Evolutionary conservation across 495 filamentous ascomycete genomes (phyloP).

Genomic region (Daldinia caldariorum): DNA sequence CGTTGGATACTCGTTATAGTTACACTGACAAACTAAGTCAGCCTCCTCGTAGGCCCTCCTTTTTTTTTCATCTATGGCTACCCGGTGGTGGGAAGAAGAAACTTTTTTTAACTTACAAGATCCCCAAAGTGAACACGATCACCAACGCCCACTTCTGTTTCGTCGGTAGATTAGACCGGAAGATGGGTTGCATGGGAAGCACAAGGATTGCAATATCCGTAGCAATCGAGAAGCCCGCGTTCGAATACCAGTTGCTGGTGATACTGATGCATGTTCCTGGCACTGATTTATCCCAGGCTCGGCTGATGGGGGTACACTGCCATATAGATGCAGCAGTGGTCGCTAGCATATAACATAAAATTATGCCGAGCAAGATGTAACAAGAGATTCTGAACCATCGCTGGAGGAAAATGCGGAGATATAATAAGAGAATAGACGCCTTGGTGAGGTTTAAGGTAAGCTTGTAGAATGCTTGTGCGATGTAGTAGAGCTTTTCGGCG

Average conservation of each 20-base stretch:
- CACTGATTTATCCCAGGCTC: slow-evolving; percentile 62
- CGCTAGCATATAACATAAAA: slow-evolving; percentile 44
- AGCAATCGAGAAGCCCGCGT: slow-evolving; percentile 63
- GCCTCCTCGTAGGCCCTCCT: not conserved
- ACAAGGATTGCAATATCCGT: slow-evolving; percentile 64
- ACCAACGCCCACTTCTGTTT: slow-evolving; percentile 63
- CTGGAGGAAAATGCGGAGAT: slow-evolving; percentile 50
- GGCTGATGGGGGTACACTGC: slow-evolving; percentile 63
- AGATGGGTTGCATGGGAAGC: slow-evolving; percentile 65
- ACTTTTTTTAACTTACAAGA: slow-evolving; percentile 47
- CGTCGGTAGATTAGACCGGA: slow-evolving; percentile 57
- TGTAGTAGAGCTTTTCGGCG: slow-evolving; percentile 40
- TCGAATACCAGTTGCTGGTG: slow-evolving; percentile 58
- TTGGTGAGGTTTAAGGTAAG: slow-evolving; percentile 49
- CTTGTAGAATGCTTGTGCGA: slow-evolving; percentile 49
- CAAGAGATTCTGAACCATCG: slow-evolving; percentile 46
- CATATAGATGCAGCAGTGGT: slow-evolving; percentile 53
- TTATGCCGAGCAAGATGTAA: slow-evolving; percentile 34
- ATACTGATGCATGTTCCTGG: slow-evolving; percentile 62
- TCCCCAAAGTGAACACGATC: slow-evolving; percentile 65
- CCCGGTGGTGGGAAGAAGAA: not conserved
- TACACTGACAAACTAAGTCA: slow-evolving; percentile 37
- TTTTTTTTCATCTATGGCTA: not conserved
- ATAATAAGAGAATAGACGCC: slow-evolving; percentile 50
- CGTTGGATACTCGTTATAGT: slow-evolving; percentile 47